These are phyloP conservation scores for Phaseolus coccineus DNA, from an alignment of 331 rosid genomes.

Conservation along the genomic window DNA sequence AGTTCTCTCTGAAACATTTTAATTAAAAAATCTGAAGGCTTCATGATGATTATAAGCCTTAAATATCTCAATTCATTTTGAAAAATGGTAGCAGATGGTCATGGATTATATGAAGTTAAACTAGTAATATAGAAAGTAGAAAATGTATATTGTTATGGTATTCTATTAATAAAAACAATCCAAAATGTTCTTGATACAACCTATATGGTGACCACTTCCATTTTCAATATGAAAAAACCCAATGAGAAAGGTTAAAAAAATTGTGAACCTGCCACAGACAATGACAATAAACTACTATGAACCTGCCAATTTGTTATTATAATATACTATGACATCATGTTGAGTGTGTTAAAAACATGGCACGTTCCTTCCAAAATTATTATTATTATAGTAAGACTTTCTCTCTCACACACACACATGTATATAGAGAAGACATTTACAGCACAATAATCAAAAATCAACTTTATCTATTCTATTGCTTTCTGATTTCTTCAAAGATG, in stretches of 20 bases:
- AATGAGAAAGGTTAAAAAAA: not conserved
- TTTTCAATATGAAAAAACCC: not conserved
- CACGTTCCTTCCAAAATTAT: too few species aligned
- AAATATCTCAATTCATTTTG: not conserved
- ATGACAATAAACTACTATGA: too few species aligned
- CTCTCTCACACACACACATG: too few species aligned
- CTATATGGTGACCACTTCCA: not conserved
- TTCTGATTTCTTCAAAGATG: too few species aligned
- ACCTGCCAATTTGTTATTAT: too few species aligned
- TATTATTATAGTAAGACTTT: too few species aligned
- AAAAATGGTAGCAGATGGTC: not conserved
- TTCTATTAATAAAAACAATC: not conserved
- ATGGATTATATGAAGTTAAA: not conserved
- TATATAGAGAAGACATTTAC: too few species aligned
- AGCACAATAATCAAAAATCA: too few species aligned
- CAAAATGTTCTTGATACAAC: not conserved
- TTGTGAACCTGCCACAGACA: too few species aligned
- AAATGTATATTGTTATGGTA: not conserved
- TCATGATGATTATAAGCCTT: conserved; percentile 13
- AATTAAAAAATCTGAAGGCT: not conserved
- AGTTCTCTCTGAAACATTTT: conserved; percentile 36
- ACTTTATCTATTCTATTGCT: too few species aligned
- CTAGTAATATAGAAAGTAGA: not conserved
- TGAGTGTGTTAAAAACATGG: too few species aligned
- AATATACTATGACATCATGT: too few species aligned